These are phyloP conservation scores for Monosporascus cannonballus DNA, from an alignment of 2,329 filamentous ascomycete genomes.

Conservation along the genomic window DNA sequence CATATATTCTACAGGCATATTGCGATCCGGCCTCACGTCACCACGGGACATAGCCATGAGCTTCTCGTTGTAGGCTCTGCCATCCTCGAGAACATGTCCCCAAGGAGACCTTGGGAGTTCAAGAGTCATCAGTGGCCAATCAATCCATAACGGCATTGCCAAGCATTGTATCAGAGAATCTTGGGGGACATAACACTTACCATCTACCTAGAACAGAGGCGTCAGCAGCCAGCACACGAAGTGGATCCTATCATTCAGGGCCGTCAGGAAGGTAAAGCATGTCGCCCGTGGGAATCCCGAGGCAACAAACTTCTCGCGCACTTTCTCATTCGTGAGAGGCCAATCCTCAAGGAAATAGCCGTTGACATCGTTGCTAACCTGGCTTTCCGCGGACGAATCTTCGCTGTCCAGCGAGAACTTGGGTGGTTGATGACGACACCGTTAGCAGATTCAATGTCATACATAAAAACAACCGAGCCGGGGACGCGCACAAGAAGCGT, in stretches of 20 bases:
- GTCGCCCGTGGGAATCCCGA: slow-evolving; percentile 30
- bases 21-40: slow-evolving; percentile 22
- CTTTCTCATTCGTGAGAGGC: slow-evolving; percentile 27
- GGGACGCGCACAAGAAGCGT: no score
- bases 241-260: slow-evolving; percentile 31
- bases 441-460: no score
- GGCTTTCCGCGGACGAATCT: slow-evolving; percentile 19
- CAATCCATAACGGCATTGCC: not conserved
- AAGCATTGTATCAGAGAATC: not conserved
- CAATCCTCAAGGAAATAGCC: slow-evolving; percentile 31
- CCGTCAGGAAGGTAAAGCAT: slow-evolving; percentile 31
- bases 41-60: slow-evolving; percentile 31
- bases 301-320: slow-evolving; percentile 24
- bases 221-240: slow-evolving; percentile 33
- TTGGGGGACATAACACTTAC: slow-evolving; percentile 15
- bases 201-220: slow-evolving; percentile 36
- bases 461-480: no score
- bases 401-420: slow-evolving; percentile 1
- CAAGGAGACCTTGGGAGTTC: slow-evolving; percentile 29
- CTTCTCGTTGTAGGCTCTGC: slow-evolving; percentile 29
- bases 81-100: slow-evolving; percentile 34
- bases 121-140: slow-evolving; percentile 2
- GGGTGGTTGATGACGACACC: no score
- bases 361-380: slow-evolving; percentile 28
- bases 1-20: slow-evolving; percentile 27